Evolutionary conservation across 176 grass and related monocot species (phyloP).

Genomic region (Triticum urartu): DNA sequence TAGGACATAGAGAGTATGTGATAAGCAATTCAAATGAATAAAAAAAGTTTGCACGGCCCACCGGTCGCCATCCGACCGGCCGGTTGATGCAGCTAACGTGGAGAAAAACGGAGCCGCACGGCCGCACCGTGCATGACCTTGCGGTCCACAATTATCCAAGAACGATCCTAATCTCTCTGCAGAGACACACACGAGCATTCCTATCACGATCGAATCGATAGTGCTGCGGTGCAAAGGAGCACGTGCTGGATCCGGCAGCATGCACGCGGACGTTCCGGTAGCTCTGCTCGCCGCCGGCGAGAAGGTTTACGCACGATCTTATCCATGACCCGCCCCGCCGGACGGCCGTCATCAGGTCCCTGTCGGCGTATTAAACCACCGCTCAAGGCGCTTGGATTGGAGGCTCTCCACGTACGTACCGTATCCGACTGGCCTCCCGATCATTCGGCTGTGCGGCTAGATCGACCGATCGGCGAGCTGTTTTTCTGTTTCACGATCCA

Average conservation of each 20-base stretch:
- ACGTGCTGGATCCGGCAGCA: not conserved
- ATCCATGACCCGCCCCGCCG: not conserved
- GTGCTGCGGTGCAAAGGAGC: not conserved
- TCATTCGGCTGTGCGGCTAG: slow-evolving; percentile 12
- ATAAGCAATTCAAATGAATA: too few species aligned
- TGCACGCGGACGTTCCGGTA: not conserved
- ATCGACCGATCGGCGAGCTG: not conserved
- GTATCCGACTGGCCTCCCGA: not conserved
- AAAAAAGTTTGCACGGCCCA: not conserved
- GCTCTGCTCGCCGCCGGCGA: not conserved
- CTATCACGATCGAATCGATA: too few species aligned
- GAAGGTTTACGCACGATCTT: not conserved
- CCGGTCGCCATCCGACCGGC: too few species aligned
- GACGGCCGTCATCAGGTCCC: not conserved
- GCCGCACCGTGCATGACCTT: not conserved
- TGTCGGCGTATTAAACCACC: slow-evolving; percentile 5
- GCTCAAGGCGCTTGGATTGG: slow-evolving; percentile 1
- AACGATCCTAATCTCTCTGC: not conserved
- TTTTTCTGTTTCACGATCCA: not conserved
- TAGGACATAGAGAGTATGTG: too few species aligned
- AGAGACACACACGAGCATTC: not conserved
- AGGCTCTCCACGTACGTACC: slow-evolving; percentile 21
- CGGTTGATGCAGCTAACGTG: not conserved
- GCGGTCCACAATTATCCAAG: not conserved
- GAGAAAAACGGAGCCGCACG: not conserved